Conservation (phyloP, 1,139 yeast species). For the Debaryomyces robertsiae region DNA sequence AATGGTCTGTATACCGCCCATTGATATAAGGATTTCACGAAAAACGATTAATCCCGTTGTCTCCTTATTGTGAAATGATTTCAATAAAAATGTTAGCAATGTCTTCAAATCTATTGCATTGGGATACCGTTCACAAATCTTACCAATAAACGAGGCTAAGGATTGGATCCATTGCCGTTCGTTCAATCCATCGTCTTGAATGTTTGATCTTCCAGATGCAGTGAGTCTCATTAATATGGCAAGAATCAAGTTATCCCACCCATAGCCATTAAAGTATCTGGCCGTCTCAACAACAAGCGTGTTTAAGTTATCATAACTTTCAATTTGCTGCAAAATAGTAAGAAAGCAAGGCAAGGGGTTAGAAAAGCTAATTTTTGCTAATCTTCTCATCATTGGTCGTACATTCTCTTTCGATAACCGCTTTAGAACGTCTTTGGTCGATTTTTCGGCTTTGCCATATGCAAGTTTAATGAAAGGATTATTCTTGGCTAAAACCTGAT, state of each 20-base stretch:
- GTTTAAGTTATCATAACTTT: conserved; percentile 87
- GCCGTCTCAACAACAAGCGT: conserved; percentile 81
- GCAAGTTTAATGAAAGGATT: conserved; percentile 63
- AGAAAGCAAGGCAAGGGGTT: conserved; percentile 81
- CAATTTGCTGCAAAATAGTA: conserved; percentile 71
- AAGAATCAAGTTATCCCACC: conserved; percentile 84
- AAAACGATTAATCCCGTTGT: conserved; percentile 68
- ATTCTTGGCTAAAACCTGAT: conserved; percentile 57
- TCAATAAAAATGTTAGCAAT: conserved; percentile 60
- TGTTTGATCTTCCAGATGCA: conserved; percentile 59
- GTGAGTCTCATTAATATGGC: conserved; percentile 75
- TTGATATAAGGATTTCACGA: conserved; percentile 66
- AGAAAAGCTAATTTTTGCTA: conserved; percentile 74
- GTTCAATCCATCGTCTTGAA: conserved; percentile 79
- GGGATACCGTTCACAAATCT: conserved; percentile 56
- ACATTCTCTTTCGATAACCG: conserved; percentile 87
- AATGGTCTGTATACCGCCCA: conserved; percentile 81
- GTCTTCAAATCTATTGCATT: conserved; percentile 54
- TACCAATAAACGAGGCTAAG: conserved; percentile 66
- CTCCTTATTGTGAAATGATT: conserved; percentile 65
- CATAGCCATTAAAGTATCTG: conserved; percentile 71
- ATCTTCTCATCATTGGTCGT: conserved; percentile 70
- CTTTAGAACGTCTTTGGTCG: conserved; percentile 78
- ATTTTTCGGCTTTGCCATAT: conserved; percentile 72
- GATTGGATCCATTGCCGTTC: conserved; percentile 88